phyloP scores from a whole-genome alignment of 805 yeast genomes.

The Metschnikowia cubensis region DNA sequence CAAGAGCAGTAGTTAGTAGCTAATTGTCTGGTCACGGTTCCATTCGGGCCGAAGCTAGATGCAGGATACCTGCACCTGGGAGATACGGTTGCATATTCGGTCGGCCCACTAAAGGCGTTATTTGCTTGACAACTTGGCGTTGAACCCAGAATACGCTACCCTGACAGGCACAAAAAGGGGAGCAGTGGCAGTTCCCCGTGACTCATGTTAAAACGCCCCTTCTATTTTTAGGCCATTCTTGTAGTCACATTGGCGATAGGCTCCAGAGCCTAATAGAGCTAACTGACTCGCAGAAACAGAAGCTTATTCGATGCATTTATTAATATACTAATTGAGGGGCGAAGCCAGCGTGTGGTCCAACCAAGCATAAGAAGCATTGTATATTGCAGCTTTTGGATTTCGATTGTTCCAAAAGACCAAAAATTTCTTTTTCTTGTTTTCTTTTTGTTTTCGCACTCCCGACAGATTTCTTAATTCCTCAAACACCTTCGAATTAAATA shows the following conservation, averaged over 20 bases:
- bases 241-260: not conserved
- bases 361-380: not conserved
- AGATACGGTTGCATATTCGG: not conserved
- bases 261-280: not conserved
- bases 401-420: not conserved
- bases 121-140: not conserved
- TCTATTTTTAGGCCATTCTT: not conserved
- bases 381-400: not conserved
- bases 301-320: not conserved
- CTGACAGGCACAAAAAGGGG: not conserved
- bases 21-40: not conserved
- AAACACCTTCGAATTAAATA: not conserved
- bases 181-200: not conserved
- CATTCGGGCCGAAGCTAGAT: not conserved
- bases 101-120: not conserved
- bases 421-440: slow-evolving; percentile 5
- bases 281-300: not conserved
- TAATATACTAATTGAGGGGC: not conserved
- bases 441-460: slow-evolving; percentile 9
- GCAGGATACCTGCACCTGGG: not conserved
- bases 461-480: not conserved
- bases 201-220: not conserved
- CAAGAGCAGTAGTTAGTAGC: not conserved
- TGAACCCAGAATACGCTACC: not conserved
- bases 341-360: not conserved